Conservation (phyloP, 148 eudicot genomes). For the Camellia granthamiana region DNA sequence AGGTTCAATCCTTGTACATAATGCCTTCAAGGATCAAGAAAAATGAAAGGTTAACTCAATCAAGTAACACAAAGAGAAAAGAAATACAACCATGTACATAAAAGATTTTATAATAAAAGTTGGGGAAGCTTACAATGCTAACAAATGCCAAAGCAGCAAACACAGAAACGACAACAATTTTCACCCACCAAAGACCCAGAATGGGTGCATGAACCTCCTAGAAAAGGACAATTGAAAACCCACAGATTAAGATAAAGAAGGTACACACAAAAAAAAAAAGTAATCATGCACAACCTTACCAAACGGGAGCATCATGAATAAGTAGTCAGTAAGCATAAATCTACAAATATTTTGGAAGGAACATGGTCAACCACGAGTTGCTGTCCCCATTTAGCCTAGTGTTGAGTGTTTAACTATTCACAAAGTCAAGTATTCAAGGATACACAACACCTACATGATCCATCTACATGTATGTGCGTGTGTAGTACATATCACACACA, state of each 20-base stretch:
- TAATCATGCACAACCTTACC: not conserved
- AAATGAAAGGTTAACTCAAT: not conserved
- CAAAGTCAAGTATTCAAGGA: not conserved
- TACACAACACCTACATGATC: not conserved
- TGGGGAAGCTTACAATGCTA: slow-evolving; percentile 68
- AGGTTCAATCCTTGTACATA: slow-evolving; percentile 89
- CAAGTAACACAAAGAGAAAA: not conserved
- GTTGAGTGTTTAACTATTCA: not conserved
- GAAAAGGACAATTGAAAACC: slow-evolving; percentile 15
- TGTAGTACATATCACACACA: not conserved
- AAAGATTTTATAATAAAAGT: not conserved
- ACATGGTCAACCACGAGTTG: not conserved
- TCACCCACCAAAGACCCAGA: slow-evolving; percentile 75
- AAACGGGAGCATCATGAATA: not conserved
- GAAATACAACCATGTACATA: not conserved
- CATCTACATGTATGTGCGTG: not conserved
- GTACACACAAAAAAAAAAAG: not conserved
- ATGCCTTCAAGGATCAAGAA: slow-evolving; percentile 51
- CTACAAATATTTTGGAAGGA: not conserved
- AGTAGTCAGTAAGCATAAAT: slow-evolving; percentile 6
- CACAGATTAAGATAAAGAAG: slow-evolving; percentile 11
- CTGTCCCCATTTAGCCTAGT: not conserved
- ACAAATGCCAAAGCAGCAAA: slow-evolving; percentile 75
- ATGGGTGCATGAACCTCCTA: slow-evolving; percentile 91
- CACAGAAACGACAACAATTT: slow-evolving; percentile 57